These are phyloP conservation scores for Sporisorium iseilematis-ciliati DNA, from an alignment of 1,284 basidiomycete species.

Conservation along the genomic window DNA sequence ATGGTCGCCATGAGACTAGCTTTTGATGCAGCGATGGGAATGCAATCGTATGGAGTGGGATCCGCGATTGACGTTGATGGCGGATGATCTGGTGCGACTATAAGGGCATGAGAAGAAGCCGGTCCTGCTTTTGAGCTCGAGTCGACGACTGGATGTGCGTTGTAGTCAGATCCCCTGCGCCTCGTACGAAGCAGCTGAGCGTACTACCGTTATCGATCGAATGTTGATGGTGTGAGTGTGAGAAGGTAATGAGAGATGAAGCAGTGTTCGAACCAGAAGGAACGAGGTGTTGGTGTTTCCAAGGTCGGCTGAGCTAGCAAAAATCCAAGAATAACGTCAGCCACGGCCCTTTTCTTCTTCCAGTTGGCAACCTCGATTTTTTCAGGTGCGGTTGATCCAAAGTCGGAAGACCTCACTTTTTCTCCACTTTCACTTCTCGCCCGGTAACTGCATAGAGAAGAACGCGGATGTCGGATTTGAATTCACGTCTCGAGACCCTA, in stretches of 20 bases:
- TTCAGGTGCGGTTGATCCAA: background rate
- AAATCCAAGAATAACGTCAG: constrained; percentile 36
- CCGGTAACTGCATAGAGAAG: constrained; percentile 13
- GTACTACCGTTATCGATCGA: background rate
- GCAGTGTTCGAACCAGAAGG: too few relatives aligned
- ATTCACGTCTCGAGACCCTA: constrained; percentile 28
- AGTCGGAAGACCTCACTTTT: constrained; percentile 18
- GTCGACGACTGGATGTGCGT: background rate
- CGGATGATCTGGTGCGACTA: background rate
- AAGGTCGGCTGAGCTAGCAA: constrained; percentile 21
- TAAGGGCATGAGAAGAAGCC: background rate
- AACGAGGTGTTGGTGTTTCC: constrained; percentile 6
- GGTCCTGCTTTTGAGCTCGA: background rate
- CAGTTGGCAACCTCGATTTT: constrained; percentile 1
- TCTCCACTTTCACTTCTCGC: constrained; percentile 38
- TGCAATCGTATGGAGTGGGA: background rate
- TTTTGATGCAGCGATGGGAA: background rate
- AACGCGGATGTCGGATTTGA: constrained; percentile 29
- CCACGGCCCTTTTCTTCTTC: constrained; percentile 13
- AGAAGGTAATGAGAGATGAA: background rate
- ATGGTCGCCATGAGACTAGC: constrained; percentile 13
- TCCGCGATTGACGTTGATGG: background rate
- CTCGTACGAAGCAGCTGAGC: too few relatives aligned
- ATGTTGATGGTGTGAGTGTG: background rate
- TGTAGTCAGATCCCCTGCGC: background rate